These are phyloP conservation scores for Salix arbutifolia DNA, from an alignment of 345 rosid genomes.

Conservation along the genomic window DNA sequence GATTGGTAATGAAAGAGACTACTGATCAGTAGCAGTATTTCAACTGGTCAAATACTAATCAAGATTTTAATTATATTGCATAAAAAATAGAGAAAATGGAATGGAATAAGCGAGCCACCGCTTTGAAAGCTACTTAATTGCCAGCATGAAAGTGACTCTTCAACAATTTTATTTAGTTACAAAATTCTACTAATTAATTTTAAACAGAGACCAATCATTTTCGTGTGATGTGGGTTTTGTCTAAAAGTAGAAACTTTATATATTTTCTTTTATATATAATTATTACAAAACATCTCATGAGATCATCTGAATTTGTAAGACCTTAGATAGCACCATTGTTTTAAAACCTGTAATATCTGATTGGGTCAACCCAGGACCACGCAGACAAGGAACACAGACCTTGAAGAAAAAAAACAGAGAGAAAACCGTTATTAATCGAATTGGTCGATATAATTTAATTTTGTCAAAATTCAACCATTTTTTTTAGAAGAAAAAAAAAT, in stretches of 20 bases:
- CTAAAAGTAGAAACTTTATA: slow-evolving; percentile 9
- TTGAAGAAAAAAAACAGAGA: too few species aligned
- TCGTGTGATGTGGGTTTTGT: slow-evolving; percentile 8
- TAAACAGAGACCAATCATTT: slow-evolving; percentile 2
- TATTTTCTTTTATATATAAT: neutral
- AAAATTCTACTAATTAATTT: neutral
- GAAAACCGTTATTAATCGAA: too few species aligned
- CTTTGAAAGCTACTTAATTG: slow-evolving; percentile 52
- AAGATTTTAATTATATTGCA: neutral
- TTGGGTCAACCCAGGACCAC: too few species aligned
- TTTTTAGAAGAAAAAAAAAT: neutral
- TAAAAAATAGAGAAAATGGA: slow-evolving; percentile 5
- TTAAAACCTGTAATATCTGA: too few species aligned
- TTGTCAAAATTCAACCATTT: too few species aligned
- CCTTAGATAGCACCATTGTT: too few species aligned
- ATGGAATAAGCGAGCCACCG: slow-evolving; percentile 27
- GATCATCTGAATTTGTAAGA: neutral
- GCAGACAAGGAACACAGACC: too few species aligned
- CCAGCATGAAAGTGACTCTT: slow-evolving; percentile 53
- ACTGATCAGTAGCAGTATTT: neutral
- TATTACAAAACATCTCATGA: too few species aligned
- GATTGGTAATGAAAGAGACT: slow-evolving; percentile 13
- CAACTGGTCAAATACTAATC: neutral
- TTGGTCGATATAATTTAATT: too few species aligned
- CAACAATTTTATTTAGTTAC: slow-evolving; percentile 36